Conservation (phyloP, 2,329 filamentous ascomycete genomes). For the Verticillium dahliae region DNA sequence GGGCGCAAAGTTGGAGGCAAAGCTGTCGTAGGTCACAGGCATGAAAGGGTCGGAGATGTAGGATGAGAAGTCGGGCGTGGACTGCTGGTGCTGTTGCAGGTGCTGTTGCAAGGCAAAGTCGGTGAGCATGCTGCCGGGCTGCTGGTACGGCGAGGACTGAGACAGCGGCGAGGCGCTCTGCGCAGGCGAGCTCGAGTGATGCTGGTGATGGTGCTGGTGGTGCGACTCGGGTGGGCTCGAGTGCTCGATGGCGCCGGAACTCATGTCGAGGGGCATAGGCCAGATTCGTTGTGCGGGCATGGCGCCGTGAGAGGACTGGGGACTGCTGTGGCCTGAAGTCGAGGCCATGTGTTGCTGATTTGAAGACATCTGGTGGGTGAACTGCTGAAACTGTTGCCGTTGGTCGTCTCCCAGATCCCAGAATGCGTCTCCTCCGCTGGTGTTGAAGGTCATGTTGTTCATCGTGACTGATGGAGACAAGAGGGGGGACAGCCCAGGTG, state of each 20-base stretch:
- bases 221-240: constrained; percentile 44
- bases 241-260: constrained; percentile 32
- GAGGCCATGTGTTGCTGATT: constrained; percentile 16
- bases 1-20: constrained; percentile 42
- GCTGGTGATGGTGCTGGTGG: constrained; percentile 8
- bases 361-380: constrained; percentile 34
- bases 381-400: constrained; percentile 45
- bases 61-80: constrained; percentile 39
- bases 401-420: constrained; percentile 42
- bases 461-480: constrained; percentile 23
- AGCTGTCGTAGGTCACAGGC: constrained; percentile 32
- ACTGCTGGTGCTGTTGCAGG: constrained; percentile 33
- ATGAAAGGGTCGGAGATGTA: constrained; percentile 47
- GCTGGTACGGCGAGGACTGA: constrained; percentile 45
- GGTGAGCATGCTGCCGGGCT: constrained; percentile 44
- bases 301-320: constrained; percentile 8
- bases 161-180: constrained; percentile 40
- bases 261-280: constrained; percentile 48
- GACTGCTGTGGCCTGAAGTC: constrained; percentile 11
- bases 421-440: constrained; percentile 51
- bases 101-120: constrained; percentile 58
- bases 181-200: constrained; percentile 35
- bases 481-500: constrained; percentile 22
- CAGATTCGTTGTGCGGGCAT: constrained; percentile 35
- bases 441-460: constrained; percentile 53